A percentile compares a stretch with the other conserved stretches of the same genome.
These are phyloP conservation scores for Schwanniomyces occidentalis DNA, from an alignment of 805 yeast genomes.

Conservation along the genomic window DNA sequence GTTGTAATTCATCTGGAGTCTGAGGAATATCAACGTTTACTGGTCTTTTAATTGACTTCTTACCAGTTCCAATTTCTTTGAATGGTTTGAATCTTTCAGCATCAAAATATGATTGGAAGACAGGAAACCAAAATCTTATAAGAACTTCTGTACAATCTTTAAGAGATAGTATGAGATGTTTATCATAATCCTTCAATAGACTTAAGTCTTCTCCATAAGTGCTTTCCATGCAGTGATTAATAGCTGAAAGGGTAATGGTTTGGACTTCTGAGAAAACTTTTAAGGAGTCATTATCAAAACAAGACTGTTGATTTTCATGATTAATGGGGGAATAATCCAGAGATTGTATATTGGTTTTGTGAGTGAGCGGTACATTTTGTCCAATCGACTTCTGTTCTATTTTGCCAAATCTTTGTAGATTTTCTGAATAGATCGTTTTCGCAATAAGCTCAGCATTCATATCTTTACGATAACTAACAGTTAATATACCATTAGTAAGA, in stretches of 20 bases:
- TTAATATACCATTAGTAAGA: slow-evolving; percentile 59
- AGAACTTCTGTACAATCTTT: slow-evolving; percentile 44
- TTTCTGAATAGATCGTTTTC: slow-evolving; percentile 38
- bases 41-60: slow-evolving; percentile 19
- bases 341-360: too few relatives aligned
- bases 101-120: slow-evolving; percentile 52
- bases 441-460: slow-evolving; percentile 50
- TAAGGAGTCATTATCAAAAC: slow-evolving; percentile 12
- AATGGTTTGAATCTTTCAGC: slow-evolving; percentile 17
- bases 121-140: slow-evolving; percentile 53
- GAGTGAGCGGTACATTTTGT: too few relatives aligned
- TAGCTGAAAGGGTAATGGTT: slow-evolving; percentile 41
- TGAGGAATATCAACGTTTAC: slow-evolving; percentile 24
- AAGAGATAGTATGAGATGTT: slow-evolving; percentile 32
- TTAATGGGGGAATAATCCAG: too few relatives aligned
- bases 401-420: slow-evolving; percentile 18
- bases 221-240: slow-evolving; percentile 51
- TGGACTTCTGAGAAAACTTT: slow-evolving; percentile 43
- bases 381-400: too few relatives aligned
- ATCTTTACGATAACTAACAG: slow-evolving; percentile 52
- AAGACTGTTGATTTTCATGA: too few relatives aligned
- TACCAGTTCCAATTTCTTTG: slow-evolving; percentile 12
- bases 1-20: slow-evolving; percentile 13
- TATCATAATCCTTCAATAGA: slow-evolving; percentile 48
- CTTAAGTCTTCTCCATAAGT: slow-evolving; percentile 60